Evolutionary conservation across 306 rosid genomes (phyloP).

Genomic region (Nissolia schottii): DNA sequence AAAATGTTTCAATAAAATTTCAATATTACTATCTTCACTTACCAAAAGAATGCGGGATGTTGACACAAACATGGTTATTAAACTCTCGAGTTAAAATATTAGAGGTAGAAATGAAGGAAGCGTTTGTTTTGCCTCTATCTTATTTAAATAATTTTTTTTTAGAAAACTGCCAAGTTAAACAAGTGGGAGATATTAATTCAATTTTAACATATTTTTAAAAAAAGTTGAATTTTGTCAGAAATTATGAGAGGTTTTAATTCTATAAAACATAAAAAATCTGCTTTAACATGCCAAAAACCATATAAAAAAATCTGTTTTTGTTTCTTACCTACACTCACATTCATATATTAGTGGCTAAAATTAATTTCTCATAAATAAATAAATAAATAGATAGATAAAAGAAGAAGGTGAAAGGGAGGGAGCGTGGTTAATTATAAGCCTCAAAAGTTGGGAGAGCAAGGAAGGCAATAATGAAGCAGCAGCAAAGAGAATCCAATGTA

Average conservation of each 20-base stretch:
- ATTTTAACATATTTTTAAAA: not conserved
- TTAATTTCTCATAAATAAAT: too few relatives aligned
- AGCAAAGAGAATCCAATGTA: not conserved
- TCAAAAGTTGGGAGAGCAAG: too few relatives aligned
- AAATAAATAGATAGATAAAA: too few relatives aligned
- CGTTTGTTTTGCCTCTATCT: too few relatives aligned
- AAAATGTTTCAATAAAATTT: too few relatives aligned
- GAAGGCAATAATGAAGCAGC: too few relatives aligned
- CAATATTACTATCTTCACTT: too few relatives aligned
- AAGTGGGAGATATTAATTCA: not conserved
- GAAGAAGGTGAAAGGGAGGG: not conserved
- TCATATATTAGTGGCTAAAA: too few relatives aligned
- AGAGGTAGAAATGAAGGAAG: too few relatives aligned
- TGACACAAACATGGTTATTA: too few relatives aligned
- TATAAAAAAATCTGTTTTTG: not conserved
- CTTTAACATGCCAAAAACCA: not conserved
- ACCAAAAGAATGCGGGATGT: too few relatives aligned
- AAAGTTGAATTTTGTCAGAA: not conserved
- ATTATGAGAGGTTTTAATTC: conserved; percentile 1
- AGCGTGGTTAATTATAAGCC: not conserved
- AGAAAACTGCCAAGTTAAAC: not conserved
- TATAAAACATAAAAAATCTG: not conserved
- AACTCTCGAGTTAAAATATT: too few relatives aligned
- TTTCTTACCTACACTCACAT: not conserved
- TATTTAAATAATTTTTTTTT: not conserved